A percentile compares a stretch with the other conserved stretches of the same genome.
Conservation (phyloP, 305 asterid species). For the Salvia sclarea region DNA sequence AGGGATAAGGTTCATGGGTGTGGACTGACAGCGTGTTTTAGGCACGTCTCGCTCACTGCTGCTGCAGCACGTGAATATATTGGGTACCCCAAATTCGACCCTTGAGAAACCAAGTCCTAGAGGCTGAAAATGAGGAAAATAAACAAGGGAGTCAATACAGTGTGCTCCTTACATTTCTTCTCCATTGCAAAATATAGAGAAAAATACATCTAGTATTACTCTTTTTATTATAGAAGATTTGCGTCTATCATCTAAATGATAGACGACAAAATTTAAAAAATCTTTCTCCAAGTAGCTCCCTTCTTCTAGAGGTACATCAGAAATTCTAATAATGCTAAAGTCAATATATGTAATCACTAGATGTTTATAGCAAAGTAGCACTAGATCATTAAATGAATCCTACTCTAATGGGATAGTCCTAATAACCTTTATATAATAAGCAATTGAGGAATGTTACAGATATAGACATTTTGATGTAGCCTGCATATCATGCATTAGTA, state of each 20-base stretch:
- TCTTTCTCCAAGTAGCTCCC: too few relatives aligned
- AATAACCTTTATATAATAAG: neutral
- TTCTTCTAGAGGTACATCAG: neutral
- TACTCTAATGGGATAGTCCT: neutral
- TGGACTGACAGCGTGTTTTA: constrained; percentile 40
- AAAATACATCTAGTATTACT: neutral
- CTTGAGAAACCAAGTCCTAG: constrained; percentile 57
- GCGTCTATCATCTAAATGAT: too few relatives aligned
- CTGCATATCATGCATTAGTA: neutral
- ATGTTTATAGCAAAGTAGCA: neutral
- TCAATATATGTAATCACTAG: neutral
- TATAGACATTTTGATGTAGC: too few relatives aligned
- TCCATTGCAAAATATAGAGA: neutral
- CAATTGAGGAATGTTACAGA: neutral
- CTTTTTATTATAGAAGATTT: neutral
- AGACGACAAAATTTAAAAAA: too few relatives aligned
- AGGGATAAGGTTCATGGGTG: constrained; percentile 28
- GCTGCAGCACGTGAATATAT: constrained; percentile 52
- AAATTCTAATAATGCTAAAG: neutral
- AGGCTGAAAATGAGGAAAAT: constrained; percentile 45
- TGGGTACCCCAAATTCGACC: constrained; percentile 59
- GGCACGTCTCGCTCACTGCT: constrained; percentile 27
- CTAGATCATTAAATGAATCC: too few relatives aligned
- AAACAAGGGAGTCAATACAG: neutral
- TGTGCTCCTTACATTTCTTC: too few relatives aligned